These are phyloP conservation scores for Sclerotinia minor DNA, from an alignment of 2,329 filamentous ascomycete species.

Conservation along the genomic window DNA sequence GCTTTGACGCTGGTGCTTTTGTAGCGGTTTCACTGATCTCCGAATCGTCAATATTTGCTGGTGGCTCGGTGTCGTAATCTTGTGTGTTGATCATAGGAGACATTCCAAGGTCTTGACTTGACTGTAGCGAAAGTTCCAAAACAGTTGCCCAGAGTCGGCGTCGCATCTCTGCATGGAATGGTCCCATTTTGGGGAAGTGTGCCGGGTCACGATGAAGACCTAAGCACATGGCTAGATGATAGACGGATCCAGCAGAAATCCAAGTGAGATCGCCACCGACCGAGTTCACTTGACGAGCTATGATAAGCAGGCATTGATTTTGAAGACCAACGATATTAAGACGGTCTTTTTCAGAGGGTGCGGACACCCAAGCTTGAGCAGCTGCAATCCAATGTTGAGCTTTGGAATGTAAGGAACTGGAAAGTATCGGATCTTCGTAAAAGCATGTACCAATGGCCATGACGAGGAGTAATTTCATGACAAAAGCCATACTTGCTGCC, in stretches of 20 bases:
- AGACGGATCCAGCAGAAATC: slow-evolving; percentile 51
- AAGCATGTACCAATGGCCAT: slow-evolving; percentile 30
- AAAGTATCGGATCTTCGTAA: slow-evolving; percentile 24
- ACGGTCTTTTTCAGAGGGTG: slow-evolving; percentile 48
- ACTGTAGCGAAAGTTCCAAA: slow-evolving; percentile 54
- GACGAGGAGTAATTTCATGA: slow-evolving; percentile 27
- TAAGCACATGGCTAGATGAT: slow-evolving; percentile 56
- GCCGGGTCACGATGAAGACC: slow-evolving; percentile 58
- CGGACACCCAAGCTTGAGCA: slow-evolving; percentile 29
- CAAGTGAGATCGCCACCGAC: slow-evolving; percentile 54
- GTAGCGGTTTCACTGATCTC: slow-evolving; percentile 47
- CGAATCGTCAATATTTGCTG: slow-evolving; percentile 54
- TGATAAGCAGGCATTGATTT: slow-evolving; percentile 51
- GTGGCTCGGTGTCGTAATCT: slow-evolving; percentile 53
- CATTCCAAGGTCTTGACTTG: slow-evolving; percentile 52
- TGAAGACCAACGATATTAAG: slow-evolving; percentile 53
- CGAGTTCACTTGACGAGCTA: slow-evolving; percentile 51
- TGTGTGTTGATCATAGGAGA: slow-evolving; percentile 49
- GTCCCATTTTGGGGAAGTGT: slow-evolving; percentile 50
- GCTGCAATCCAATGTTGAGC: slow-evolving; percentile 30
- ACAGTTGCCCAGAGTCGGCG: slow-evolving; percentile 58
- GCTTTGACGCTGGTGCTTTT: slow-evolving; percentile 33
- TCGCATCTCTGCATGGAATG: slow-evolving; percentile 53
- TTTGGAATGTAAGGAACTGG: slow-evolving; percentile 16
- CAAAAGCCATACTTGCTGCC: slow-evolving; percentile 23